phyloP scores from a whole-genome alignment of 2,329 filamentous ascomycete genomes.

The Alternaria alternata region DNA sequence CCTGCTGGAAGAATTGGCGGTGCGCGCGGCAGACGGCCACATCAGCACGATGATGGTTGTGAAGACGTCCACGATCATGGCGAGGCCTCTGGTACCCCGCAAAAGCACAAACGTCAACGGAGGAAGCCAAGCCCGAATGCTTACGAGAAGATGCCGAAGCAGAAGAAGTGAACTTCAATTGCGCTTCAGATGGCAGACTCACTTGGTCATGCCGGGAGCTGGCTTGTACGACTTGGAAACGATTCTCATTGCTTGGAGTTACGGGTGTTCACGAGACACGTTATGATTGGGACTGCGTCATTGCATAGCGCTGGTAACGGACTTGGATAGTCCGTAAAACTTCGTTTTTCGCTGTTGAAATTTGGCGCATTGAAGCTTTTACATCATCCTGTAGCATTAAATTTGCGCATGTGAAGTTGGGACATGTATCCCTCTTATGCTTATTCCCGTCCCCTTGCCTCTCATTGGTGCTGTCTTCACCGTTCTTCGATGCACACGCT shows the following conservation, averaged over 20 bases:
- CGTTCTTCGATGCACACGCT: slow-evolving; percentile 6
- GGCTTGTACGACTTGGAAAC: slow-evolving; percentile 18
- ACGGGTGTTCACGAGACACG: slow-evolving; percentile 6
- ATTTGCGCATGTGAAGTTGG: slow-evolving; percentile 2
- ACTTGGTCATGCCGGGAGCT: slow-evolving; percentile 2
- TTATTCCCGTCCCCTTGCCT: not conserved
- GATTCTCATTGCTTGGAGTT: slow-evolving; percentile 24
- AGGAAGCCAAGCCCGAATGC: slow-evolving; percentile 77
- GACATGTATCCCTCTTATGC: not conserved
- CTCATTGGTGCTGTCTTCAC: not conserved
- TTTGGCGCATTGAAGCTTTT: slow-evolving; percentile 22
- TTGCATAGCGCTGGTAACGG: slow-evolving; percentile 25
- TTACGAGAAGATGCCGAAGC: slow-evolving; percentile 77
- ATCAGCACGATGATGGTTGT: slow-evolving; percentile 44
- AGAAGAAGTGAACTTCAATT: slow-evolving; percentile 41
- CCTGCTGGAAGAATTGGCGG: slow-evolving; percentile 44
- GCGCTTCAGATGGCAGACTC: slow-evolving; percentile 6
- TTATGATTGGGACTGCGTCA: slow-evolving; percentile 11
- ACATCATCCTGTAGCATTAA: not conserved
- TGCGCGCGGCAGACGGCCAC: slow-evolving; percentile 34
- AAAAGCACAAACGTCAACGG: slow-evolving; percentile 51
- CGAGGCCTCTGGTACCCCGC: slow-evolving; percentile 52
- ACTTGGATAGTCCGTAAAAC: slow-evolving; percentile 9
- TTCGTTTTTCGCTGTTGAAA: slow-evolving; percentile 26
- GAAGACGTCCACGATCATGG: slow-evolving; percentile 51